Evolutionary conservation across 768 basidiomycete species (phyloP).

Genomic region (Mrakia hoshinonis): DNA sequence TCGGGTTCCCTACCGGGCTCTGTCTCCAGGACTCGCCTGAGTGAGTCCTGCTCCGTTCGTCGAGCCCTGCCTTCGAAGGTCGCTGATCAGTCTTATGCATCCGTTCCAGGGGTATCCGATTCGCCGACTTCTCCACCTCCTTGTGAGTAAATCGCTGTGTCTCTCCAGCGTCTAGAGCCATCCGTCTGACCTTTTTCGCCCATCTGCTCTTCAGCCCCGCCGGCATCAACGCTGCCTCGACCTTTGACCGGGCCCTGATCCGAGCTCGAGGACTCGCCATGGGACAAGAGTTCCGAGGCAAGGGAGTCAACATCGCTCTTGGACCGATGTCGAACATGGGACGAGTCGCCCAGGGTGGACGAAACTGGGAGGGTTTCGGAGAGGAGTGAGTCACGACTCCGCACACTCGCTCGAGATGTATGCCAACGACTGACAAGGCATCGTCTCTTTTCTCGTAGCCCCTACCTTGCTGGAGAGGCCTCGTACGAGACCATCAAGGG

Average conservation of each 20-base stretch:
- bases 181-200: not conserved
- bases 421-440: not conserved
- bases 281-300: constrained; percentile 17
- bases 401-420: not conserved
- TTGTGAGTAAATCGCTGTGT: constrained; percentile 11
- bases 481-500: constrained; percentile 64
- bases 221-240: constrained; percentile 71
- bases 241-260: constrained; percentile 38
- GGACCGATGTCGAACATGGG: not conserved
- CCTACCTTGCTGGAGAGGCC: constrained; percentile 69
- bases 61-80: not conserved
- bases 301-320: not conserved
- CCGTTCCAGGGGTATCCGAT: not conserved
- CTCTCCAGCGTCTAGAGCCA: constrained; percentile 37
- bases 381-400: not conserved
- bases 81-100: not conserved
- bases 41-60: not conserved
- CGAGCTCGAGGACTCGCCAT: constrained; percentile 20
- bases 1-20: constrained; percentile 46
- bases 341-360: constrained; percentile 53
- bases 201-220: constrained; percentile 50
- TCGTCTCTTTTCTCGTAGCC: constrained; percentile 36
- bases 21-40: constrained; percentile 49
- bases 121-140: constrained; percentile 4
- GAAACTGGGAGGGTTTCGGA: constrained; percentile 69